phyloP scores from a whole-genome alignment of 192 early-diverging fungal genomes.

The Dissophora globulifera region DNA sequence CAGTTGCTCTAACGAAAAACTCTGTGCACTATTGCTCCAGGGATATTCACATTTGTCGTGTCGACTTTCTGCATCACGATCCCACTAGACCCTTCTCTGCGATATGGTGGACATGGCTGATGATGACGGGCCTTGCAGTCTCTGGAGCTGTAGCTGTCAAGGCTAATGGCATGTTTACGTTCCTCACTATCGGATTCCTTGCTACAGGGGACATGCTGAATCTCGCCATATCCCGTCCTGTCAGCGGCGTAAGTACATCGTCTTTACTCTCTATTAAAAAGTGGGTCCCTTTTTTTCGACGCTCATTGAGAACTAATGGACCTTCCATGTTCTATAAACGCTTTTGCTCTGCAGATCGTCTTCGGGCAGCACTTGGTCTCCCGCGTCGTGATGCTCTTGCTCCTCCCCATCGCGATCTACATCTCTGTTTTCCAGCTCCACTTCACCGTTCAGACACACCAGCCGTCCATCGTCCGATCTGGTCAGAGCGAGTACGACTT shows the following conservation, averaged over 20 bases:
- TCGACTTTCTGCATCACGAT: neutral
- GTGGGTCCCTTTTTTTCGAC: neutral
- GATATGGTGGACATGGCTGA: constrained; percentile 89
- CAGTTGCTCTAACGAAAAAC: neutral
- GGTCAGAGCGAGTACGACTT: constrained; percentile 59
- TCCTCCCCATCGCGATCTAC: constrained; percentile 80
- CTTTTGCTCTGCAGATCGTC: neutral
- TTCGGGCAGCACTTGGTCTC: constrained; percentile 74
- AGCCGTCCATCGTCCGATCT: constrained; percentile 48
- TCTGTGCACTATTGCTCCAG: neutral
- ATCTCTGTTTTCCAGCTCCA: constrained; percentile 84
- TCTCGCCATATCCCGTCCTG: constrained; percentile 30
- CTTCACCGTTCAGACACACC: constrained; percentile 74
- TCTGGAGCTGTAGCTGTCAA: constrained; percentile 79
- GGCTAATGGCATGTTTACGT: constrained; percentile 86
- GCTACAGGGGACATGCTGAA: constrained; percentile 81
- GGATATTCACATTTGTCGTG: too few species aligned
- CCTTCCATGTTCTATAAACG: too few species aligned
- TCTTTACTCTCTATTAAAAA: constrained; percentile 11
- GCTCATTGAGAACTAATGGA: too few species aligned
- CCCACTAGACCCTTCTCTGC: constrained; percentile 67
- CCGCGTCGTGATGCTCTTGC: constrained; percentile 74
- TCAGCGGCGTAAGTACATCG: constrained; percentile 52
- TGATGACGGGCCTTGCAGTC: constrained; percentile 78
- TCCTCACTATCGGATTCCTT: constrained; percentile 77